These are phyloP conservation scores for Incumbomyces delicatus DNA, from an alignment of 2,329 filamentous ascomycete genomes.

Conservation along the genomic window DNA sequence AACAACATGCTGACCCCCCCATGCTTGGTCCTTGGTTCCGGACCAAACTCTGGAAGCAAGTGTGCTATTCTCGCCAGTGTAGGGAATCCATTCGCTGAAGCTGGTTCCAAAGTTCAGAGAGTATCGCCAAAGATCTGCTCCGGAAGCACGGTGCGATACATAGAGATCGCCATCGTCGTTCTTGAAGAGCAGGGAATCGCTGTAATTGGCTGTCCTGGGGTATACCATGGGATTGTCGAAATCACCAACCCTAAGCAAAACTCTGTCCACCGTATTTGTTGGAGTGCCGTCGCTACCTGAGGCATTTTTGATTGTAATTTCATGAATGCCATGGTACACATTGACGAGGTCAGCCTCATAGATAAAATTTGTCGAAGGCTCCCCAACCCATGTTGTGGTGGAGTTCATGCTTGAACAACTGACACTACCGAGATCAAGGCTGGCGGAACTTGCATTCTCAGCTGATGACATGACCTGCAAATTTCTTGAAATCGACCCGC, in stretches of 20 bases:
- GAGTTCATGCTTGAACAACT: conserved; percentile 30
- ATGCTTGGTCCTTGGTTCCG: conserved; percentile 40
- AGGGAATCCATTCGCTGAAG: conserved; percentile 45
- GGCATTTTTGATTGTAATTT: conserved; percentile 40
- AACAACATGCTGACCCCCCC: conserved; percentile 45
- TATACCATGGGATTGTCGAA: conserved; percentile 48
- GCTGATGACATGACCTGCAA: conserved; percentile 39
- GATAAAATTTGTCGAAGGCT: conserved; percentile 38
- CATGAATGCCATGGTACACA: conserved; percentile 46
- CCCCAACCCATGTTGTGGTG: conserved; percentile 29
- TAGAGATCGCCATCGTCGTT: conserved; percentile 27
- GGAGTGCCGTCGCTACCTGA: conserved; percentile 26
- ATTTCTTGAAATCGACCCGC: conserved; percentile 33
- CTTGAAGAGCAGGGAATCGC: conserved; percentile 34
- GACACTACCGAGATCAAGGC: conserved; percentile 30
- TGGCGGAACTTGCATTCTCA: conserved; percentile 27
- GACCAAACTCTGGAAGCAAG: conserved; percentile 36
- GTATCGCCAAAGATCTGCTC: conserved; percentile 46
- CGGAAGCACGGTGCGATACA: conserved; percentile 42
- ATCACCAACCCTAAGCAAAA: conserved; percentile 46
- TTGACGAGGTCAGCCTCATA: conserved; percentile 37
- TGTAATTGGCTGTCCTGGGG: conserved; percentile 44
- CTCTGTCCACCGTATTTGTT: conserved; percentile 38
- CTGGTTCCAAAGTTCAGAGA: conserved; percentile 42
- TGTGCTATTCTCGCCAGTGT: conserved; percentile 34